Evolutionary conservation across 2,329 filamentous ascomycete species (phyloP), one percentile per base, ranked within the genome.

Genomic region (Talaromyces rugulosus): DNA sequence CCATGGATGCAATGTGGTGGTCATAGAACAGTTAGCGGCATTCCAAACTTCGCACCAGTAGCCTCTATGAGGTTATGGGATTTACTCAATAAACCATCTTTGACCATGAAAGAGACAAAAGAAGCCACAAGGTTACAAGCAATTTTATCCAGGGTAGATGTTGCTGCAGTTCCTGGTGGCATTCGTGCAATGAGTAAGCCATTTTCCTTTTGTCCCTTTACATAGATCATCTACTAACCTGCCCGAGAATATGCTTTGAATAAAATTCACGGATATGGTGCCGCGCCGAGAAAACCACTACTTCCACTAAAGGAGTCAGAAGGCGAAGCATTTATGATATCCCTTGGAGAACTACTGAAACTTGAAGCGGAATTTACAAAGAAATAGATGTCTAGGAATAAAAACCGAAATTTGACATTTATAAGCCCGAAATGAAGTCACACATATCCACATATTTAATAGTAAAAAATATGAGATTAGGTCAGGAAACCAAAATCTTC

Each of bases 1-100:
- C 68, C 68, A 7, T 69, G 68, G 68, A 64, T 67, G 65, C 60
- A 67, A 62, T 67, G 65, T 58, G 67, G 65, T 33, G 68, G 68
- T 9, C 68, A 69, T 62, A 67, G 68, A 12, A 68, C 67, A 33
- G 67, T 67, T 9, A 69, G 67, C 56, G 67, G 67, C 4, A 68
- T 69, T 31, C 66, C 67, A 3, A 69, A 69, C 40, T 68, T 69
- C 63, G 67, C 66, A 8, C 67, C 67, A 2, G 54, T 57, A 28
- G 65, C 67, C n/a, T 67, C 66, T 5, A 64, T 68, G 66, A 63
- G 66, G 40, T 63, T 69, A 8, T 69, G 67, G 67, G 30, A 44
- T 36, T 61, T 69, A 28, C 65, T 68, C 36, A 69, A 66, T 40
- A 58, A 44, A 12, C 50, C 40, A 16, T 61, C 56, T 23, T 61